A percentile compares a stretch with the other conserved stretches of the same genome.
These are phyloP conservation scores for Pseudopithomyces maydicus DNA, from an alignment of 2,329 filamentous ascomycete species.

Conservation along the genomic window DNA sequence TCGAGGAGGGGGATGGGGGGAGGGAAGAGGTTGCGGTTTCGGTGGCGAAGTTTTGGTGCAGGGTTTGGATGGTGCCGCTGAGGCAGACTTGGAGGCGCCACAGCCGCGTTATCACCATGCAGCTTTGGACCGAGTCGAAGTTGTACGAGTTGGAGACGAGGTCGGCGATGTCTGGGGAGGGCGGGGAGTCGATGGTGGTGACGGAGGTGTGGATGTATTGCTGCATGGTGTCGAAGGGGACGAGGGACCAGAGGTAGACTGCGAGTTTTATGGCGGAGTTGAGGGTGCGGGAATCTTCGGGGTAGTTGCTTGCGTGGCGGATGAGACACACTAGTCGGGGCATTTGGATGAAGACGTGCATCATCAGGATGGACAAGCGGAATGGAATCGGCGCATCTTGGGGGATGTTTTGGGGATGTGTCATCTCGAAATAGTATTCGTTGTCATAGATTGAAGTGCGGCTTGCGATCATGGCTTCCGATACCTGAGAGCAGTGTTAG, in stretches of 20 bases:
- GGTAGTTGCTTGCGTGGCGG: slow-evolving; percentile 23
- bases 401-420: slow-evolving; percentile 21
- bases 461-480: slow-evolving; percentile 34
- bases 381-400: slow-evolving; percentile 11
- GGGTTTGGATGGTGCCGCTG: slow-evolving; percentile 28
- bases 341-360: slow-evolving; percentile 36
- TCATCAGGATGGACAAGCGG: slow-evolving; percentile 30
- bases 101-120: slow-evolving; percentile 30
- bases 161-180: slow-evolving; percentile 22
- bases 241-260: slow-evolving; percentile 26
- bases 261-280: slow-evolving; percentile 26
- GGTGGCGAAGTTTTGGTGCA: slow-evolving; percentile 28
- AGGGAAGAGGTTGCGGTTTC: slow-evolving; percentile 21
- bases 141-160: slow-evolving; percentile 23
- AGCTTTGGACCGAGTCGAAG: slow-evolving; percentile 29
- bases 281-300: slow-evolving; percentile 22
- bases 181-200: slow-evolving; percentile 14
- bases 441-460: slow-evolving; percentile 36
- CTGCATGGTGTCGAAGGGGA: slow-evolving; percentile 21
- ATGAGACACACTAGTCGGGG: slow-evolving; percentile 30
- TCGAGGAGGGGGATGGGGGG: slow-evolving; percentile 20
- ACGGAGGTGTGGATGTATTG: slow-evolving; percentile 20
- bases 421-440: slow-evolving; percentile 31
- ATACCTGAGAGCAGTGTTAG: slow-evolving; percentile 27
- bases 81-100: slow-evolving; percentile 32